Base-by-base conservation (phyloP, 139 green algal species). In the Nannochloris sp. region DNA sequence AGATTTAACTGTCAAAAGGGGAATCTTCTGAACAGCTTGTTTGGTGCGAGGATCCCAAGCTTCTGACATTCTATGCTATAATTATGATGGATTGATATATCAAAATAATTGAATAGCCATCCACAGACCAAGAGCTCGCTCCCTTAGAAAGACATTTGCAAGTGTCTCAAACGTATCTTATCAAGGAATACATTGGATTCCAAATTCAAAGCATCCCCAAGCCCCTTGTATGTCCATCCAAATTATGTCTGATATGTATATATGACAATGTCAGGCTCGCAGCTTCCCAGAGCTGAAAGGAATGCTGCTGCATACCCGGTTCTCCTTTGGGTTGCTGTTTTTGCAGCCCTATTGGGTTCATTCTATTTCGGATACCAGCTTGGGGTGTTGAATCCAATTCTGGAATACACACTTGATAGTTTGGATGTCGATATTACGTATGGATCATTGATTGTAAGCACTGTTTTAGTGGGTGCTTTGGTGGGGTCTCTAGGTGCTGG, bases 21-120 rank as follows among this genome's bases (percentile, higher is more conserved):
- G 91, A 25, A 98, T 96, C 66, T 94, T 92, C 49, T 85, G 73
- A n/a, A 95, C 89, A 9, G 78, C 76, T 13, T 82, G 73, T 14
- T 78, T 71, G 0, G 89, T 95, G 17, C 69, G 77, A 37, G 59
- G 29, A 61, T 93, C 87, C 79, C 84, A 95, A 53, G 46, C 46
- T 36, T 88, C 81, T 46, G 84, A 76, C 82, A 91, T 91, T 37
- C 50, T 37, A 59, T 9, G 20, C 17, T 33, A 59, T 30, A 17
- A 1, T 12, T 40, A 40, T 9, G 11, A 40, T 40, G 3, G 8
- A 40, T 23, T 23, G 20, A 40, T 40, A 40, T 40, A 6, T 40
- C 33, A 40, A 11, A 40, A 11, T 40, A 11, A 11, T 40, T 40
- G 8, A 40, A 40, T 23, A 23, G 20, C 20, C 20, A 23, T 23